phyloP scores from a whole-genome alignment of 352 stramenopile species.

The Nannochloropsis limnetica region DNA sequence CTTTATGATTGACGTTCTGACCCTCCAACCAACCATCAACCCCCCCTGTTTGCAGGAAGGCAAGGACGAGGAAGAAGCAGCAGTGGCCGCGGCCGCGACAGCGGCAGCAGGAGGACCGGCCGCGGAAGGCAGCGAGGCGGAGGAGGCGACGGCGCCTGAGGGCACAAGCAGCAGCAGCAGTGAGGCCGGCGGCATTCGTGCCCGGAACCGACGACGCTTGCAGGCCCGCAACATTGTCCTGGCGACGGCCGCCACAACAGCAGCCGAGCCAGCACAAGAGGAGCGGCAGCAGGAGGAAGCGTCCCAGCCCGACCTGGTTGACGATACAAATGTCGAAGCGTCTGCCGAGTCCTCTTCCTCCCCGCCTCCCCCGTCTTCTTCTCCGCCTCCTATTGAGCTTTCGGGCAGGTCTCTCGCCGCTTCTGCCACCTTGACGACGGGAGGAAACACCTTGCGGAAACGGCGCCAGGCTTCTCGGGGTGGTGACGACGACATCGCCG shows the following conservation, averaged over 20 bases:
- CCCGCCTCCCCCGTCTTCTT: background rate
- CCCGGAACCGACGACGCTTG: conserved; percentile 14
- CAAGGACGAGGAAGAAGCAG: background rate
- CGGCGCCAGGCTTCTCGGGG: background rate
- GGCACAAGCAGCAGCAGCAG: background rate
- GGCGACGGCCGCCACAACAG: background rate
- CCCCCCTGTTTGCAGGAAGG: background rate
- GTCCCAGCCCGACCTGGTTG: background rate
- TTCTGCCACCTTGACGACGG: conserved; percentile 20
- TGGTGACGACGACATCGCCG: background rate
- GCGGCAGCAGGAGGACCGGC: background rate
- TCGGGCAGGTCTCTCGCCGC: background rate
- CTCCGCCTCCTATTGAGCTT: background rate
- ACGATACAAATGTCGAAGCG: background rate
- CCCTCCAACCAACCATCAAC: no score
- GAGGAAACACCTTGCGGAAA: background rate
- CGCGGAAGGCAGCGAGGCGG: background rate
- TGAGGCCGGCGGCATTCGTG: background rate
- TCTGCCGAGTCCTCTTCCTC: background rate
- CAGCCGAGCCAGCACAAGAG: background rate
- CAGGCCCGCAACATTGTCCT: conserved; percentile 20
- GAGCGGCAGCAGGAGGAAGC: background rate
- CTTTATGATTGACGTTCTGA: background rate
- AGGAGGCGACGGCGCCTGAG: background rate
- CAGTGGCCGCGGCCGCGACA: background rate